phyloP scores from a whole-genome alignment of 768 basidiomycete genomes.

The Tricholoma saponaceum region DNA sequence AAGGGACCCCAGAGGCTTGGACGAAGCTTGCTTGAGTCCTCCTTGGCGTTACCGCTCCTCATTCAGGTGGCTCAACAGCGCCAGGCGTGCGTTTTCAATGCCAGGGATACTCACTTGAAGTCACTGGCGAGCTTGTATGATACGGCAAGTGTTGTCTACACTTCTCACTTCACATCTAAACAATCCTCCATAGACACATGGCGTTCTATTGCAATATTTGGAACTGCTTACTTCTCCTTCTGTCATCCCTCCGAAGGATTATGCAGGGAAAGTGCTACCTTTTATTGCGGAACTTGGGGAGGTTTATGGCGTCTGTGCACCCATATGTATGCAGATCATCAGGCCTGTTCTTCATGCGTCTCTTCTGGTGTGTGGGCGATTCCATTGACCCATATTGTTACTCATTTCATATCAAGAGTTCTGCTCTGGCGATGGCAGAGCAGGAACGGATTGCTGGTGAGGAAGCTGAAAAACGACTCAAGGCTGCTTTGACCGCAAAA shows the following conservation, averaged over 20 bases:
- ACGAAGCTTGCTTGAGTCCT: slow-evolving; percentile 60
- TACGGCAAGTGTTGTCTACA: slow-evolving; percentile 50
- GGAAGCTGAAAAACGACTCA: slow-evolving; percentile 77
- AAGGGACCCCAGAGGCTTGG: slow-evolving; percentile 70
- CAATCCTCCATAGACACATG: slow-evolving; percentile 64
- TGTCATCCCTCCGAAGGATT: slow-evolving; percentile 66
- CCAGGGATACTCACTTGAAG: slow-evolving; percentile 75
- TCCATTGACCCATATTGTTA: not conserved
- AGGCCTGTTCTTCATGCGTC: slow-evolving; percentile 72
- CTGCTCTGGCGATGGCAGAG: slow-evolving; percentile 62
- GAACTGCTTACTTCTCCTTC: slow-evolving; percentile 78
- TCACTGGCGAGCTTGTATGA: slow-evolving; percentile 87
- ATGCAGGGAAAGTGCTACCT: slow-evolving; percentile 71
- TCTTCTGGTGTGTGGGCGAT: slow-evolving; percentile 47
- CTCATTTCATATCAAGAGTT: slow-evolving; percentile 34
- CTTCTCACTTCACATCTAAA: slow-evolving; percentile 8
- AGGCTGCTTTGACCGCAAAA: slow-evolving; percentile 75
- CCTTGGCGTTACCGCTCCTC: slow-evolving; percentile 81
- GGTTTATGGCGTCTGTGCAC: slow-evolving; percentile 75
- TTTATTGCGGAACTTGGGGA: slow-evolving; percentile 67
- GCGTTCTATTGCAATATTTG: slow-evolving; percentile 87
- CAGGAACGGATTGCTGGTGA: slow-evolving; percentile 67
- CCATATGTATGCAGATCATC: slow-evolving; percentile 92
- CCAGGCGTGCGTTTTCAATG: slow-evolving; percentile 76
- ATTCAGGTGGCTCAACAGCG: slow-evolving; percentile 91